A percentile compares a stretch with the other conserved stretches of the same genome.
phyloP scores from a whole-genome alignment of 108 stramenopile genomes.

The Cyclotella choctawhatcheeana region DNA sequence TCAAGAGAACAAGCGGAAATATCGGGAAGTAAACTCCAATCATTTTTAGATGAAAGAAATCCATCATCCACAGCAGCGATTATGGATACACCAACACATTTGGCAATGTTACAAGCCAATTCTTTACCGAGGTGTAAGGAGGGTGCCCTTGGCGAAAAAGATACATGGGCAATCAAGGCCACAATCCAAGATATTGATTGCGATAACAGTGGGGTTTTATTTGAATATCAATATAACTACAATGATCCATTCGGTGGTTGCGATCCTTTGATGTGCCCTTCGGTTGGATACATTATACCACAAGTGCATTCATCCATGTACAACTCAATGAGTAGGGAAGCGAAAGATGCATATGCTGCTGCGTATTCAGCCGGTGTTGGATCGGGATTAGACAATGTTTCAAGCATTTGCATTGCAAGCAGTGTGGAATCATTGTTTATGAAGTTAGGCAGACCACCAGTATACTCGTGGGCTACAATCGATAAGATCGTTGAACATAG shows the following conservation, averaged over 20 bases:
- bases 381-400: constrained; percentile 15
- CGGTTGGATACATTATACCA: constrained; percentile 24
- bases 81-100: constrained; percentile 36
- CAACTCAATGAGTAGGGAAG: not conserved
- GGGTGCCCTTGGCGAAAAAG: constrained; percentile 28
- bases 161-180: constrained; percentile 35
- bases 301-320: not conserved
- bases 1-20: constrained; percentile 28
- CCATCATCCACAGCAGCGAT: constrained; percentile 23
- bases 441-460: constrained; percentile 22
- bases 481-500: constrained; percentile 24
- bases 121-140: constrained; percentile 27
- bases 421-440: constrained; percentile 22
- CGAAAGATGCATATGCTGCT: constrained; percentile 30
- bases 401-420: constrained; percentile 27
- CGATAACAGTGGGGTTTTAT: constrained; percentile 21
- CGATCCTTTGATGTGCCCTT: constrained; percentile 38
- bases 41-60: constrained; percentile 21
- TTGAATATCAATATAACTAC: constrained; percentile 42
- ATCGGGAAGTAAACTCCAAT: constrained; percentile 31
- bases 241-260: constrained; percentile 34
- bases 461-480: constrained; percentile 28
- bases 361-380: constrained; percentile 27
- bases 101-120: constrained; percentile 47
- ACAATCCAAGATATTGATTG: too few species aligned